Percentiles rank a stretch among this genome's conserved stretches.
phyloP scores from a whole-genome alignment of 73 alveolate species.

The Paramecium primaurelia region DNA sequence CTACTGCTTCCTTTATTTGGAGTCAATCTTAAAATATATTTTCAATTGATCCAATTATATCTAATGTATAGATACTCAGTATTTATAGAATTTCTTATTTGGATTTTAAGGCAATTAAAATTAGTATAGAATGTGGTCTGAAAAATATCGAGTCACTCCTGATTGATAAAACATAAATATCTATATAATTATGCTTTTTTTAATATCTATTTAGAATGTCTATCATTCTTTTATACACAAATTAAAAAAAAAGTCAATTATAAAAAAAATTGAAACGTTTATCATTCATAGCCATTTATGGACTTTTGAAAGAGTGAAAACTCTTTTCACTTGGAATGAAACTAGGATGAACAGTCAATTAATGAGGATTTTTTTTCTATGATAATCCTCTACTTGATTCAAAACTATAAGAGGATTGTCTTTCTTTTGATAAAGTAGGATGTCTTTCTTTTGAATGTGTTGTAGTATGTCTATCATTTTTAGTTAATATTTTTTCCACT shows the following conservation, averaged over 20 bases:
- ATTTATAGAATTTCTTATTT: neutral
- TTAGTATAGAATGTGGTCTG: neutral
- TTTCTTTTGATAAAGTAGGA: conserved; percentile 40
- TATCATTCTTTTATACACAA: neutral
- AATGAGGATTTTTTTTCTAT: conserved; percentile 5
- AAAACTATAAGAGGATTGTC: conserved; percentile 40
- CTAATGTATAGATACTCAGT: neutral
- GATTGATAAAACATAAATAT: neutral
- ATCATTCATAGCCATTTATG: neutral
- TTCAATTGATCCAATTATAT: neutral
- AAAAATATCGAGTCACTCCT: neutral
- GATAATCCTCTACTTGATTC: conserved; percentile 48
- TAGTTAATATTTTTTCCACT: neutral
- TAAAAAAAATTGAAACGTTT: conserved; percentile 32
- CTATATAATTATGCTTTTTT: neutral
- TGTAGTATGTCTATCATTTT: conserved; percentile 14
- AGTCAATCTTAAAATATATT: neutral
- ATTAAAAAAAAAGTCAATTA: neutral
- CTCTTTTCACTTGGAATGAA: conserved; percentile 39
- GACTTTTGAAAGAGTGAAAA: conserved; percentile 15
- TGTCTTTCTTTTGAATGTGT: conserved; percentile 7
- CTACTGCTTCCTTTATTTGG: neutral
- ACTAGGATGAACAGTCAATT: conserved; percentile 39
- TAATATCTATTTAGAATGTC: neutral
- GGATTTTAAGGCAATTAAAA: neutral